Conservation (phyloP, 116 monocot genomes). For the Iris pallida region DNA sequence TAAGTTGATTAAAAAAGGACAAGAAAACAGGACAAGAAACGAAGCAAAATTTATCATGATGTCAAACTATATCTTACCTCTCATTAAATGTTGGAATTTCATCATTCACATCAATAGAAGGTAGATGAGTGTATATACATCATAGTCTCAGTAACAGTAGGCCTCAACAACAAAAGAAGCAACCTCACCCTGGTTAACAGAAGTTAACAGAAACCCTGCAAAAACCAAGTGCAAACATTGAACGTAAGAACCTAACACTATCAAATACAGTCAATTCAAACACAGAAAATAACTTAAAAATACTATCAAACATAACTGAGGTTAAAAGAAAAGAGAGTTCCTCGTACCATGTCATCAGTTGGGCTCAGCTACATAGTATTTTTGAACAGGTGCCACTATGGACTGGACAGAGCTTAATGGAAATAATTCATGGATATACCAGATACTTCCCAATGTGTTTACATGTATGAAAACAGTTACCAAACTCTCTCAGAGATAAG, state of each 20-base stretch:
- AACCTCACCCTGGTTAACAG: not conserved
- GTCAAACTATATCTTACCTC: slow-evolving; percentile 5
- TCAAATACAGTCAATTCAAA: not conserved
- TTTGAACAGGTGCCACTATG: not conserved
- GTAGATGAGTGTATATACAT: not conserved
- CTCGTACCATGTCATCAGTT: slow-evolving; percentile 17
- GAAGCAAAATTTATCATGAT: not conserved
- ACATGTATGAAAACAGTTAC: not conserved
- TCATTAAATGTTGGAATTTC: not conserved
- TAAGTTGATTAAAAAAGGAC: not conserved
- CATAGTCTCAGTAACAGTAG: slow-evolving; percentile 3
- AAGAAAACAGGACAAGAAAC: not conserved
- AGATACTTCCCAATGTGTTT: slow-evolving; percentile 7
- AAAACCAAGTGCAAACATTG: not conserved
- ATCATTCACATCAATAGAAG: slow-evolving; percentile 10
- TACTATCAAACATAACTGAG: not conserved
- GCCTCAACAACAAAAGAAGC: slow-evolving; percentile 8
- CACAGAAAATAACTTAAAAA: not conserved
- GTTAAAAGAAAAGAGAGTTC: not conserved
- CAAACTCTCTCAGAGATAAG: not conserved
- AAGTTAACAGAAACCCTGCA: not conserved
- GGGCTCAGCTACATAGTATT: slow-evolving; percentile 4
- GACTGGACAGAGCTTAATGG: slow-evolving; percentile 7
- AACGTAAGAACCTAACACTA: not conserved
- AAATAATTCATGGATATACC: slow-evolving; percentile 6